These are phyloP conservation scores for Magnolia kwangsiensis DNA, from an alignment of 164 flowering plant species.

Conservation along the genomic window DNA sequence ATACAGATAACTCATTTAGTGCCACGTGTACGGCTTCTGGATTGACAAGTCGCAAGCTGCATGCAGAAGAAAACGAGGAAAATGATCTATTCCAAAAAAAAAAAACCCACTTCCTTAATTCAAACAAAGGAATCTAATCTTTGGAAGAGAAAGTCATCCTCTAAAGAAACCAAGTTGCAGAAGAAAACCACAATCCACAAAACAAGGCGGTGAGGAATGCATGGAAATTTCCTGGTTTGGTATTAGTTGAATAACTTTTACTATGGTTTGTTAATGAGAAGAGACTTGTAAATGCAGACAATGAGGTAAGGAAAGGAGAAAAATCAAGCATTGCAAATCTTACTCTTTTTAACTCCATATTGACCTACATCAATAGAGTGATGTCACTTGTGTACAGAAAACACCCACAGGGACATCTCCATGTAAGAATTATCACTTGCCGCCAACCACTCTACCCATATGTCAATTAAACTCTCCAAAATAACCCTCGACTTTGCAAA, in stretches of 20 bases:
- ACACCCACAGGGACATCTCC: not conserved
- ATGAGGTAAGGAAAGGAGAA: slow-evolving; percentile 7
- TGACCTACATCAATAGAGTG: not conserved
- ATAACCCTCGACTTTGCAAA: not conserved
- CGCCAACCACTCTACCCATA: slow-evolving; percentile 8
- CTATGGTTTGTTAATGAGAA: not conserved
- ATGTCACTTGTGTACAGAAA: slow-evolving; percentile 1
- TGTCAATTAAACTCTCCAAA: not conserved
- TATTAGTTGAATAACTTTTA: slow-evolving; percentile 2
- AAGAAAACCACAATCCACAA: slow-evolving; percentile 5
- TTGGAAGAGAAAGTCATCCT: not conserved
- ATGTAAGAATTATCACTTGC: not conserved
- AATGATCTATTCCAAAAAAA: not conserved
- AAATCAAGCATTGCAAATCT: not conserved
- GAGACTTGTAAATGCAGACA: slow-evolving; percentile 5
- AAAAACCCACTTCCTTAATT: not conserved
- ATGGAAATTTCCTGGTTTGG: not conserved
- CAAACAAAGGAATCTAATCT: not conserved
- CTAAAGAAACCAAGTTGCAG: slow-evolving; percentile 3
- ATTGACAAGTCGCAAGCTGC: not conserved
- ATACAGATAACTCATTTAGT: no score
- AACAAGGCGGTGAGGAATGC: not conserved
- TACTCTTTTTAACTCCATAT: not conserved
- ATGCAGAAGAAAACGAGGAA: not conserved
- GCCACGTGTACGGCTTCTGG: not conserved